Base-by-base conservation (phyloP, 768 basidiomycete genomes). In the Auriculariales sp. region DNA sequence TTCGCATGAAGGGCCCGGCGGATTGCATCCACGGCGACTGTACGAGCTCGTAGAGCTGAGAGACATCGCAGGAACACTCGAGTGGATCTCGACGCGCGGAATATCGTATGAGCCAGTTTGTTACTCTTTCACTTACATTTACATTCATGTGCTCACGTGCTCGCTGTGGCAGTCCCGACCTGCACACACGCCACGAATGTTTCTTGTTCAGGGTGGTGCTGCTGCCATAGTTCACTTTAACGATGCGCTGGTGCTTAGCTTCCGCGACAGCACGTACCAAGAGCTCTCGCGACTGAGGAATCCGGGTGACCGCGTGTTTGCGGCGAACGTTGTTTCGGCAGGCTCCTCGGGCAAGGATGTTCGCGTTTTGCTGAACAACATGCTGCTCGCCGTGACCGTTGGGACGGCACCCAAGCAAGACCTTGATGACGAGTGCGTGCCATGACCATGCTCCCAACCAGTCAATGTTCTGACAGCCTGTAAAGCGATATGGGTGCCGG, bases 281-380 rank as follows among this genome's bases (percentile, higher is more conserved):
- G 81, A 85, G 55, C 77, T 83, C 30, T 68, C 88, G 11, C 81
- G 82, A 57, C 70, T 89, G 34, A 85, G 81, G 61, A 76, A 79
- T 19, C 56, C 71, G 12, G 71, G 67, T 5, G 83, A 87, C 57
- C 73, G 80, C 47, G 82, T 83, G 14, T 63, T 88, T 4, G 86
- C 83, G 35, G 69, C 87, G 47, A 25, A 19, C 5, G 12, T 44
- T 6, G 22, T 3, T 7, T 19, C 19, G 39, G 27, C 12, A 9
- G 39, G 10, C 22, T n/a, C n/a, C n/a, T n/a, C n/a, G n/a, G 22
- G 22, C n/a, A 15, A 22, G n/a, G 35, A 36, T n/a, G 39, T 25
- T 7, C 39, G 39, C 22, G 39, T 24, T 7, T 25, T 44, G 2
- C 22, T 44, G 4, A 44, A 44, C 22, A 44, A 44, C 39, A 44